These are phyloP conservation scores for Monosporascus sp. DNA, from an alignment of 2,329 filamentous ascomycete genomes.

Conservation along the genomic window DNA sequence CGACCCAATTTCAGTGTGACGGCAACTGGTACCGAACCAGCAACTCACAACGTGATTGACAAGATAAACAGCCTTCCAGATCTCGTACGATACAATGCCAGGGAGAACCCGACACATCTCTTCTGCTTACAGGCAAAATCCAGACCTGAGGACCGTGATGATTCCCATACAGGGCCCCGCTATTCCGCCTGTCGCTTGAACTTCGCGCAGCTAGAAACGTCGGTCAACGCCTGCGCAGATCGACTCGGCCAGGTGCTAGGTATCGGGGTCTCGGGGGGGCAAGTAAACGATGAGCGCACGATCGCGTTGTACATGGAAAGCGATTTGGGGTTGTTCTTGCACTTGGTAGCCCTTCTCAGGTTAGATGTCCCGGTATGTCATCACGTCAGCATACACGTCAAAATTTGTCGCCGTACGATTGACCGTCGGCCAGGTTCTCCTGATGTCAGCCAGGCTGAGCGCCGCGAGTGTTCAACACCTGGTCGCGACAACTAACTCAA, in stretches of 20 bases:
- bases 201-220: conserved; percentile 3
- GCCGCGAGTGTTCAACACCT: conserved; percentile 11
- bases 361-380: conserved; percentile 6
- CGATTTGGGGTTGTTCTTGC: conserved; percentile 8
- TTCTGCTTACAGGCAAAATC: conserved; percentile 13
- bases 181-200: conserved; percentile 6
- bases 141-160: not conserved
- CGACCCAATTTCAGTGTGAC: not conserved
- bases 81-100: conserved; percentile 13
- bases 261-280: not conserved
- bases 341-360: conserved; percentile 9
- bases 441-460: conserved; percentile 19
- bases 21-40: no score
- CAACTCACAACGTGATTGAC: not conserved
- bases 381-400: no score
- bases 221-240: conserved; percentile 3
- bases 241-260: conserved; percentile 6
- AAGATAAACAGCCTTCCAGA: conserved; percentile 13
- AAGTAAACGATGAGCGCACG: not conserved
- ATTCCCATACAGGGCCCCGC: not conserved
- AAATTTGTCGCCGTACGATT: not conserved
- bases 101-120: conserved; percentile 9
- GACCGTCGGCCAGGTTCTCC: conserved; percentile 5
- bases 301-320: conserved; percentile 12
- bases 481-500: conserved; percentile 7